Base-by-base conservation (phyloP, 345 rosid species). In the Sisymbrium irio region DNA sequence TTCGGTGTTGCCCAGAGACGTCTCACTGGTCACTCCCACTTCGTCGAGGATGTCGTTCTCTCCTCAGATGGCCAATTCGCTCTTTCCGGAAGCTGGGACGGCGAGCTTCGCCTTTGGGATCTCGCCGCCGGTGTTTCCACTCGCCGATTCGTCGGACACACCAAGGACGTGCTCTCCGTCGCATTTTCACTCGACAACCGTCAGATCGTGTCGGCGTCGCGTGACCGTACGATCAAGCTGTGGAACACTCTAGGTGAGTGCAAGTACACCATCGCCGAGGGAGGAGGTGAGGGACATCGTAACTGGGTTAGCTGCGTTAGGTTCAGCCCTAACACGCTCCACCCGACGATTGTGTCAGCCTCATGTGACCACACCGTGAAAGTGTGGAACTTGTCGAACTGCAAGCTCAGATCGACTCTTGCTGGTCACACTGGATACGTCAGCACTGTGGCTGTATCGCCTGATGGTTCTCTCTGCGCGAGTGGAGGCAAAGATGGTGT, bases 41-140 rank as follows among this genome's bases (percentile, higher is more conserved):
- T 92, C 57, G 97, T 92, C 3, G 83, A 95, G 80, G 99, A 95
- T 36, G 99, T 92, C 15, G 99, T 95, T 9, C 94, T 95, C 40
- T 95, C 99, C 10, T 94, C 95, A 15, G 98, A 94, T 46, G 89
- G 97, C 14, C 97, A 91, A 84, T 94, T 94, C 74, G 98, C 98
- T 0, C 94, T 94, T 40, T 94, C 98, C 28, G 96, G 98, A 6
- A 86, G 97, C 39, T 94, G 98, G 98, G 98, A 94, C 74, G 88
- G 96, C 22, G 98, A 94, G 88, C 97, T 94, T 22, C 97, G 98
- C 7, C 96, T 94, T 40, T 94, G 98, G 98, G 98, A 94, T 68
- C 90, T 94, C 33, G 77, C 81, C 11, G 12, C 89, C n/a, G 98
- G 97, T 3, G 69, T 75, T 15, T 86, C 95, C 17, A 85, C 96